Evolutionary conservation across 2,329 filamentous ascomycete species (phyloP).

Genomic region (Botrytis hyacinthi): DNA sequence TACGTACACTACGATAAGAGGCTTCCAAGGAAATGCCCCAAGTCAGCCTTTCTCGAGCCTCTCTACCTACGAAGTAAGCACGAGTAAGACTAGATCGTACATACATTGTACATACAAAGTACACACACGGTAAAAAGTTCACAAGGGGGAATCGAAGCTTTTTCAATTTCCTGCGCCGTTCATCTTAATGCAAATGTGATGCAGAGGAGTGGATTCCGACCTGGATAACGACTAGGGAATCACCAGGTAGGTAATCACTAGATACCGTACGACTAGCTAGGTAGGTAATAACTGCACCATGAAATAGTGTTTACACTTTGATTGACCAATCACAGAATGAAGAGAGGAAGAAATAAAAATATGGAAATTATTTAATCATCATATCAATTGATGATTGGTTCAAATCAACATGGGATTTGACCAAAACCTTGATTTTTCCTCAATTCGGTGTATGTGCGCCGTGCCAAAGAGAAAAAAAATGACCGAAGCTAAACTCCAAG

Average conservation of each 20-base stretch:
- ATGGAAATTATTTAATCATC: background rate
- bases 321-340: background rate
- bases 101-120: too few relatives aligned
- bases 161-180: slow-evolving; percentile 3
- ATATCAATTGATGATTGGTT: background rate
- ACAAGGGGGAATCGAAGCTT: slow-evolving; percentile 9
- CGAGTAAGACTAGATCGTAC: too few relatives aligned
- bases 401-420: background rate
- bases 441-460: background rate
- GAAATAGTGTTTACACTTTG: background rate
- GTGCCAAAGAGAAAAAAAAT: background rate
- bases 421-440: background rate
- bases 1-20: background rate
- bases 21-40: background rate
- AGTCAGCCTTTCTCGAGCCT: background rate
- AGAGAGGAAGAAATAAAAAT: background rate
- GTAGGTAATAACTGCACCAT: background rate
- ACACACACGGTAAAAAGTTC: background rate
- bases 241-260: too few relatives aligned
- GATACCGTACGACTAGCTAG: too few relatives aligned
- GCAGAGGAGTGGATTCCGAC: background rate
- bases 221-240: background rate
- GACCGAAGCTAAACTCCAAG: background rate
- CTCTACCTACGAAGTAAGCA: too few relatives aligned
- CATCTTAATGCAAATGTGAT: background rate